Evolutionary conservation across 495 filamentous ascomycete species (phyloP), one percentile per base, ranked within the genome.

Genomic region (Melanomma pulvis-pyrius): DNA sequence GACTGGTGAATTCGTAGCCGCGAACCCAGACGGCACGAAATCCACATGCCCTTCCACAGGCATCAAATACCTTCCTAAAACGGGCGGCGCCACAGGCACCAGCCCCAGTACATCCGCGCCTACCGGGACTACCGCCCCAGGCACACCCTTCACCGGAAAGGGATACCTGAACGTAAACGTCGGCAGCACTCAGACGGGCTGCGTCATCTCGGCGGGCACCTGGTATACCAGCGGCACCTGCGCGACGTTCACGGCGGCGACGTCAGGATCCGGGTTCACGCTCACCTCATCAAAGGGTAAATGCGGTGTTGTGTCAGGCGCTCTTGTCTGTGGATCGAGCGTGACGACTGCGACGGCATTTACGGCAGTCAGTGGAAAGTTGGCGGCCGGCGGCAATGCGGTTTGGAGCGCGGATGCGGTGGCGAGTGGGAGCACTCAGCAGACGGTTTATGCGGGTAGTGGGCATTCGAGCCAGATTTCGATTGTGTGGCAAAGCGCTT

Each of bases 141-240:
- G 79, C 0, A 74, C 54, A 4, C 78, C 82, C 0, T 86, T 86
- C 66, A 64, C 76, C 6, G 87, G 87, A 3, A 82, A 75, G 51
- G 89, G 87, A 4, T 83, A 83, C 63, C 71, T 91, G 36, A 79
- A 87, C 56, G 88, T 88, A 0, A 76, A 80, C 6, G 82, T 79
- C 0, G 67, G 72, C 22, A 83, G 83, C 21, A 77, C 78, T 24
- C 74, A 77, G 29, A 79, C 81, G n/a, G 89, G 89, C 34, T 92
- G 88, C 67, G 77, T 92, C 63, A 91, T 91, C 75, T 86, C 85
- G 68, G 77, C 74, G 9, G 89, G 89, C 12, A 84, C 81, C 2
- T 92, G 89, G 89, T 92, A 86, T 70, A 79, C 80, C 0, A 81
- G 79, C 15, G 89, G 89, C 0, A 88, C 88, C 1, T 91, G 88